Percentiles rank a stretch among this genome's conserved stretches.
phyloP scores from a whole-genome alignment of 2,329 filamentous ascomycete genomes.

The Nectriaceae sp. region DNA sequence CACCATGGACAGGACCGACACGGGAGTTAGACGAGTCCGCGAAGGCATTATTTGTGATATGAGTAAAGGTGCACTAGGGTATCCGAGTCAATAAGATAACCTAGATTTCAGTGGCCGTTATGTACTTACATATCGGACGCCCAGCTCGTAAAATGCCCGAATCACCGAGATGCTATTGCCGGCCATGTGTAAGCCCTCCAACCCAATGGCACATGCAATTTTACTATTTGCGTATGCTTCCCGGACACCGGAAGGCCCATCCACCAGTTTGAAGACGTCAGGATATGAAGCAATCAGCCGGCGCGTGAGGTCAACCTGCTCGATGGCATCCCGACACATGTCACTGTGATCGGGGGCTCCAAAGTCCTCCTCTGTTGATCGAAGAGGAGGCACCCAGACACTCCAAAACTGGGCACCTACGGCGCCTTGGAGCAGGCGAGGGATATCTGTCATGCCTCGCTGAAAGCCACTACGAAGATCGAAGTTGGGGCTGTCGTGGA shows the following conservation, averaged over 20 bases:
- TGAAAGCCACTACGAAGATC: slow-evolving; percentile 33
- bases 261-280: slow-evolving; percentile 23
- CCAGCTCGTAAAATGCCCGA: slow-evolving; percentile 32
- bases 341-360: slow-evolving; percentile 23
- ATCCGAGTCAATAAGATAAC: background rate
- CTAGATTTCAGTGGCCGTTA: too few relatives aligned
- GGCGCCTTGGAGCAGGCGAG: slow-evolving; percentile 20
- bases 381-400: slow-evolving; percentile 29
- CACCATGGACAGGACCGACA: slow-evolving; percentile 24
- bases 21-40: slow-evolving; percentile 21
- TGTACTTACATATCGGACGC: slow-evolving; percentile 33
- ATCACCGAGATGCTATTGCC: slow-evolving; percentile 37
- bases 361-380: slow-evolving; percentile 26
- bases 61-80: slow-evolving; percentile 29
- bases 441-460: slow-evolving; percentile 35
- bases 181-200: slow-evolving; percentile 36
- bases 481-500: slow-evolving; percentile 35
- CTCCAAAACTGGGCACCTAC: slow-evolving; percentile 35
- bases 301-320: slow-evolving; percentile 23
- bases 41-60: slow-evolving; percentile 25
- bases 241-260: slow-evolving; percentile 29
- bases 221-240: slow-evolving; percentile 28
- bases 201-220: slow-evolving; percentile 37
- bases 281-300: slow-evolving; percentile 27
- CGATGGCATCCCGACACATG: slow-evolving; percentile 17